A percentile compares a stretch with the other conserved stretches of the same genome.
Evolutionary conservation across 495 filamentous ascomycete genomes (phyloP).

Genomic region (Friedmanniomyces simplex): DNA sequence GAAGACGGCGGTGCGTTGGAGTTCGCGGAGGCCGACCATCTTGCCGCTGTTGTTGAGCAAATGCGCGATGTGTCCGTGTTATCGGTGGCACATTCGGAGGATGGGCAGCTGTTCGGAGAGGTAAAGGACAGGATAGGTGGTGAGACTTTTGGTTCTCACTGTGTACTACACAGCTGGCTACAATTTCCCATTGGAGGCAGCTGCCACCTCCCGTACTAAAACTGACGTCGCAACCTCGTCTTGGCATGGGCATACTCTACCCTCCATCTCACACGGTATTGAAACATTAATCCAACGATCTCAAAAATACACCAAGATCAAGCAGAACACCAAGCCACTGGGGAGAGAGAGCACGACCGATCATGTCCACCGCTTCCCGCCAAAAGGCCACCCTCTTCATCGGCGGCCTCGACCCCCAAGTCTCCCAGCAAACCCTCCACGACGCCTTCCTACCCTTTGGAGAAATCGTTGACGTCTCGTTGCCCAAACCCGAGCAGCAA

Average conservation of each 20-base stretch:
- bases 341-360: no score
- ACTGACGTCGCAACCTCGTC: not conserved
- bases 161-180: no score
- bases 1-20: constrained; percentile 91
- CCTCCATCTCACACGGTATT: no score
- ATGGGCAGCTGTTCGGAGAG: not conserved
- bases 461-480: constrained; percentile 77
- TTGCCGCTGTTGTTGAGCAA: constrained; percentile 16
- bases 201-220: no score
- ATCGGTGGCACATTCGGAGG: not conserved
- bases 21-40: constrained; percentile 93
- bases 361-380: constrained; percentile 70
- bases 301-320: no score
- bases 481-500: constrained; percentile 71
- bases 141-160: no score
- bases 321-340: no score
- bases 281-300: no score
- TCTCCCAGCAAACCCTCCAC: constrained; percentile 62
- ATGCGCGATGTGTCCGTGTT: not conserved
- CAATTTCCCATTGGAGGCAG: no score
- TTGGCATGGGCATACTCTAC: no score
- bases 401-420: constrained; percentile 72
- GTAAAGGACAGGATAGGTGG: not conserved
- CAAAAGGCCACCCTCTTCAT: constrained; percentile 86
- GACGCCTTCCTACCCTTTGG: constrained; percentile 95